Evolutionary conservation across 1,284 basidiomycete genomes (phyloP).

Genomic region (Trametes hirsuta): DNA sequence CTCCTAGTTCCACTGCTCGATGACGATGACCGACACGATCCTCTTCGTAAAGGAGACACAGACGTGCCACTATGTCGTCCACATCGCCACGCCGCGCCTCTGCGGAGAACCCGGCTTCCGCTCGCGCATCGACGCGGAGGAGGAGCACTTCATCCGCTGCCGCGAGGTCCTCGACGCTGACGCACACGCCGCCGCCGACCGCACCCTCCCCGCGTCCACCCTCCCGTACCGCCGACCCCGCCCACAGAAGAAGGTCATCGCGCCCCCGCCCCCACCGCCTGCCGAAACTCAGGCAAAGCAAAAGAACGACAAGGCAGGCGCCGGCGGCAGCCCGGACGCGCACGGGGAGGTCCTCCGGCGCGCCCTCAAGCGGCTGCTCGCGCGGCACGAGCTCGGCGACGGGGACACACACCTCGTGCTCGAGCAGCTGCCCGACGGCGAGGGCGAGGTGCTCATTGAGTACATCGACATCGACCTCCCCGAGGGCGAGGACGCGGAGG

Average conservation of each 20-base stretch:
- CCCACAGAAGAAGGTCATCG: constrained; percentile 50
- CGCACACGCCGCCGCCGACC: constrained; percentile 36
- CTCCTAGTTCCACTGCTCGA: constrained; percentile 85
- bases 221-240: constrained; percentile 55
- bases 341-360: constrained; percentile 33
- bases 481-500: constrained; percentile 22
- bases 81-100: constrained; percentile 90
- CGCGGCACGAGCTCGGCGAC: constrained; percentile 41
- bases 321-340: constrained; percentile 4
- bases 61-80: constrained; percentile 89
- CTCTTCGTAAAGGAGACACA: constrained; percentile 91
- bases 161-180: constrained; percentile 63
- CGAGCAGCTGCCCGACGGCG: constrained; percentile 43
- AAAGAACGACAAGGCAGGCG: constrained; percentile 7
- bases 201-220: constrained; percentile 50
- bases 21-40: constrained; percentile 85
- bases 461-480: constrained; percentile 39
- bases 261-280: constrained; percentile 38
- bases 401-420: constrained; percentile 42
- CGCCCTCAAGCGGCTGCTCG: constrained; percentile 40
- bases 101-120: constrained; percentile 91
- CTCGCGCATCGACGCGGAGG: constrained; percentile 66
- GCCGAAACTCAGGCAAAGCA: neutral
- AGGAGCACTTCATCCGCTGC: constrained; percentile 73
- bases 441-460: constrained; percentile 61